Evolutionary conservation across 2,329 filamentous ascomycete genomes (phyloP).

Genomic region (Rachicladosporium sp.): DNA sequence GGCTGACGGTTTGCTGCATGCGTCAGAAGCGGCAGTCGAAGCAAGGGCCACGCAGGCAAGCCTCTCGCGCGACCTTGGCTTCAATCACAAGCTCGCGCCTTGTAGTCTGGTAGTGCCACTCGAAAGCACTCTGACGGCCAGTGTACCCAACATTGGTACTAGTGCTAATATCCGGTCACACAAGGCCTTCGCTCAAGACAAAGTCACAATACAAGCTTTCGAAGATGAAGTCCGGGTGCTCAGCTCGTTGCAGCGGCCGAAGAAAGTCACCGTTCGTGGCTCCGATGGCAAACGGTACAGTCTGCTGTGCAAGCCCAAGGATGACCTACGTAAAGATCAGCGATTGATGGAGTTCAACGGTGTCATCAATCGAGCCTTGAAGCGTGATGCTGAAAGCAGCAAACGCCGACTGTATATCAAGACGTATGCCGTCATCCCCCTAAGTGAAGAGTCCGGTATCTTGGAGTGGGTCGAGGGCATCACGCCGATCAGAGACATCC

Average conservation of each 20-base stretch:
- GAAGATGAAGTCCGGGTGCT: conserved; percentile 81
- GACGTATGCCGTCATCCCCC: conserved; percentile 89
- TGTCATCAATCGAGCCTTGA: conserved; percentile 92
- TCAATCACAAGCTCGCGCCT: conserved; percentile 71
- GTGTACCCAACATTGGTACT: conserved; percentile 60
- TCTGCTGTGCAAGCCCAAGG: conserved; percentile 92
- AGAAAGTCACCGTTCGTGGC: conserved; percentile 76
- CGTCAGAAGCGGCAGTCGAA: conserved; percentile 70
- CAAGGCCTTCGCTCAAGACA: conserved; percentile 75
- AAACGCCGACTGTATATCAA: conserved; percentile 87
- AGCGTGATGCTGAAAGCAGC: conserved; percentile 81
- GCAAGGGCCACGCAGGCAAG: conserved; percentile 60
- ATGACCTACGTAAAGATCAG: conserved; percentile 93
- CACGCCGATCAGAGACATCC: conserved; percentile 83
- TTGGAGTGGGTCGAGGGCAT: conserved; percentile 98
- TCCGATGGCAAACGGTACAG: conserved; percentile 83
- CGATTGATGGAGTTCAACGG: conserved; percentile 98
- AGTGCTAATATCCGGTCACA: conserved; percentile 56
- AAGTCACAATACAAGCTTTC: conserved; percentile 71
- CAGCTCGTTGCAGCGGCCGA: conserved; percentile 81
- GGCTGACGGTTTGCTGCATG: conserved; percentile 65
- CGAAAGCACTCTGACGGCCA: conserved; percentile 71
- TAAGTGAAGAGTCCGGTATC: conserved; percentile 94
- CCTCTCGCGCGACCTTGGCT: conserved; percentile 63
- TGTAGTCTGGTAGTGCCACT: conserved; percentile 81